Conservation (phyloP, 768 basidiomycete genomes). For the Russula vinacea region DNA sequence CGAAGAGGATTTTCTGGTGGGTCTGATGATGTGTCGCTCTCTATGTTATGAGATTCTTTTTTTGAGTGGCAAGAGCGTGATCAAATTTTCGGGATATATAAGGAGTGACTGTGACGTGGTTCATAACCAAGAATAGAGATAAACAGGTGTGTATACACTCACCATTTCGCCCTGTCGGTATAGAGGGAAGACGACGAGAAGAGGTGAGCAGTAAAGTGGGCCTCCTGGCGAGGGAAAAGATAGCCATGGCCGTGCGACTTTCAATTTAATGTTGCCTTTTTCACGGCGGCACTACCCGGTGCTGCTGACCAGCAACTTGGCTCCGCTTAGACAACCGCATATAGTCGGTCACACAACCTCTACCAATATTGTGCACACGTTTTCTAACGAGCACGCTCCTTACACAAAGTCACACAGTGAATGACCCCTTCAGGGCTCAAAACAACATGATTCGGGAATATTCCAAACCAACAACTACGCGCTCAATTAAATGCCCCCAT, state of each 20-base stretch:
- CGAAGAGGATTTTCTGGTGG: not conserved
- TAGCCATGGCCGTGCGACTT: not conserved
- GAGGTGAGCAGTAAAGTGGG: not conserved
- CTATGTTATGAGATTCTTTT: not conserved
- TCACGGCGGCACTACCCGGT: not conserved
- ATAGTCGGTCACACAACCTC: not conserved
- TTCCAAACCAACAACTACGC: not conserved
- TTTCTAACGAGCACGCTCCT: not conserved
- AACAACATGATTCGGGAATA: constrained; percentile 5
- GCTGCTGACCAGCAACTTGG: not conserved
- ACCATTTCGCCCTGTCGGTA: constrained; percentile 3
- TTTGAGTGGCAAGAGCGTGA: constrained; percentile 25
- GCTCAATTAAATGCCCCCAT: not conserved
- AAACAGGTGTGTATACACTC: not conserved
- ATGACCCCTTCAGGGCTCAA: constrained; percentile 28
- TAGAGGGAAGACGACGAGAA: not conserved
- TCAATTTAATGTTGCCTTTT: not conserved
- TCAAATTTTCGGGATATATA: constrained; percentile 18
- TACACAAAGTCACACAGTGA: constrained; percentile 12
- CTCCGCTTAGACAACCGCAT: not conserved
- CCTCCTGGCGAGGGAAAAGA: constrained; percentile 14
- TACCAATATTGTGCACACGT: not conserved
- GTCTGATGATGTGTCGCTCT: constrained; percentile 7
- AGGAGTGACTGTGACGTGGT: constrained; percentile 13
- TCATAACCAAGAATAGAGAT: not conserved